phyloP scores from a whole-genome alignment of 1,284 basidiomycete species.

The Trametes sp. region DNA sequence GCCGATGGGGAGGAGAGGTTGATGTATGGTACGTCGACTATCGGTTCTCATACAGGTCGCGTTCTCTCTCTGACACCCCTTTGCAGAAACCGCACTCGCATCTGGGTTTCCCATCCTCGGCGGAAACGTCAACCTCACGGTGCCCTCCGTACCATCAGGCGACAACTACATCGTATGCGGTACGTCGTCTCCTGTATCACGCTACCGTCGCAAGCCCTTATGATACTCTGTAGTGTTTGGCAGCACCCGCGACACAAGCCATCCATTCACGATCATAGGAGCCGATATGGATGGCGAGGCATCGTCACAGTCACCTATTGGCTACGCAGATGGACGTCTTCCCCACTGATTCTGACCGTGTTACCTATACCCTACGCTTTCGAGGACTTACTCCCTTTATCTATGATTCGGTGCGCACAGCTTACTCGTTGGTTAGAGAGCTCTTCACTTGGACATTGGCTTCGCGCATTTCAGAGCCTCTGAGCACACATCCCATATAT shows the following conservation, averaged over 20 bases:
- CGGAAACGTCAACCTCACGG: constrained; percentile 35
- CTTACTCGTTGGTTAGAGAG: no score
- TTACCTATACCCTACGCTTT: no score
- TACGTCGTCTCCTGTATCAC: constrained; percentile 21
- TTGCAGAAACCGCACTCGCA: constrained; percentile 36
- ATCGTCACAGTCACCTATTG: not conserved
- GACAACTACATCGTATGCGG: constrained; percentile 39
- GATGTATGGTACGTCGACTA: constrained; percentile 37
- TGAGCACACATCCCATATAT: not conserved
- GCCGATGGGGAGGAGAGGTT: constrained; percentile 44
- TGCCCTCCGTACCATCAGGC: constrained; percentile 36
- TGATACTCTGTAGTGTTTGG: constrained; percentile 51
- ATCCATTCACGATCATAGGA: constrained; percentile 46
- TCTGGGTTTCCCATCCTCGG: constrained; percentile 32
- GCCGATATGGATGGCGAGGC: not conserved
- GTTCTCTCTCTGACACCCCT: not conserved
- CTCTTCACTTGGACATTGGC: no score
- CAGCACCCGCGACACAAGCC: constrained; percentile 56
- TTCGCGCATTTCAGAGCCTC: no score
- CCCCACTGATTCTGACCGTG: not conserved
- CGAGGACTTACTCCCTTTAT: no score
- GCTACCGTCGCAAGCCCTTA: not conserved
- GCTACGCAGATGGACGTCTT: not conserved
- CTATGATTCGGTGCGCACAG: no score
- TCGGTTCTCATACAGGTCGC: not conserved